phyloP scores from a whole-genome alignment of 768 basidiomycete species.

The Lepiota venenata region DNA sequence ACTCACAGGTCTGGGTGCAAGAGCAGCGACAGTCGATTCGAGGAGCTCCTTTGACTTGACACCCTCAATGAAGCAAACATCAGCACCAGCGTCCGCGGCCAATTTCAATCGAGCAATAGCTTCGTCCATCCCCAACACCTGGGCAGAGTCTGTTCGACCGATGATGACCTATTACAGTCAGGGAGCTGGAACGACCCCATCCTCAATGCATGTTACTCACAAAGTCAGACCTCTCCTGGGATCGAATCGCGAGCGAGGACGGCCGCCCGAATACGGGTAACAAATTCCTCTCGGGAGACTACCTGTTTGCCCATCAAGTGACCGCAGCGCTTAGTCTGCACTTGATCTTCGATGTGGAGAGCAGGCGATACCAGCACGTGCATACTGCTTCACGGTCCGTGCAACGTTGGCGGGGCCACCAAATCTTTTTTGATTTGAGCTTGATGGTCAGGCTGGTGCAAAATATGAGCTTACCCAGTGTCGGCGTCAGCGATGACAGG shows the following conservation, averaged over 20 bases:
- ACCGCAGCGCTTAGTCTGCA: constrained; percentile 77
- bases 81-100: constrained; percentile 69
- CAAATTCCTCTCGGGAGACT: constrained; percentile 70
- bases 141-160: constrained; percentile 77
- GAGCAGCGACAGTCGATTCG: constrained; percentile 55
- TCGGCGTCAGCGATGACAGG: constrained; percentile 81
- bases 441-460: not conserved
- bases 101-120: constrained; percentile 61
- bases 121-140: constrained; percentile 77
- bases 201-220: constrained; percentile 25
- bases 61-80: constrained; percentile 80
- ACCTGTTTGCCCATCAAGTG: constrained; percentile 80
- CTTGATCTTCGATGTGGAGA: constrained; percentile 79
- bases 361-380: constrained; percentile 65
- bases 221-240: constrained; percentile 70
- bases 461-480: constrained; percentile 49
- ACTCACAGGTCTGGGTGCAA: constrained; percentile 66
- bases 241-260: constrained; percentile 73
- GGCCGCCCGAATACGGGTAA: constrained; percentile 72
- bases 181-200: not conserved
- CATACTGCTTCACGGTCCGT: constrained; percentile 70
- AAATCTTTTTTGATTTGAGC: constrained; percentile 30
- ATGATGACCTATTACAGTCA: constrained; percentile 50
- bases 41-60: constrained; percentile 68
- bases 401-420: constrained; percentile 74